Evolutionary conservation across 1,284 basidiomycete species (phyloP).

Genomic region (Athelia sp.): DNA sequence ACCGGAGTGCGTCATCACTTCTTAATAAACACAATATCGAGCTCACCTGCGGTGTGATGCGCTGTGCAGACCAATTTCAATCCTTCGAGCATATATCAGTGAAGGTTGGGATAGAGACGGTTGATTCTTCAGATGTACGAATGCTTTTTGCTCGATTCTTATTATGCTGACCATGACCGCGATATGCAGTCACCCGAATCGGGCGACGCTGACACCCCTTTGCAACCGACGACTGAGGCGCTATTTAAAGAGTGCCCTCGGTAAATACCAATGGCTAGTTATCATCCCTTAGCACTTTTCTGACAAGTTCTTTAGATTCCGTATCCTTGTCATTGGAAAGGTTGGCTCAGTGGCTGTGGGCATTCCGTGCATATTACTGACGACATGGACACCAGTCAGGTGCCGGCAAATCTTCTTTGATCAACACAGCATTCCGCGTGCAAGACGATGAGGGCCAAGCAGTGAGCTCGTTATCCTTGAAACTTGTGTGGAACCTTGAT

Average conservation of each 20-base stretch:
- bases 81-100: no score
- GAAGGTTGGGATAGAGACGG: no score
- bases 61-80: no score
- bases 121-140: no score
- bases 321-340: neutral
- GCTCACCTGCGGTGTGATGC: no score
- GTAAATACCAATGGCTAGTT: neutral
- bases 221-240: neutral
- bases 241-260: neutral
- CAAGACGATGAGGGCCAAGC: neutral
- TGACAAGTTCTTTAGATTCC: neutral
- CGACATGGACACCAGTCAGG: conserved; percentile 2
- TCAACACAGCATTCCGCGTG: conserved; percentile 7
- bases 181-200: neutral
- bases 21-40: no score
- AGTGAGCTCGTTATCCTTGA: neutral
- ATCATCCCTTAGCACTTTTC: neutral
- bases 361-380: neutral
- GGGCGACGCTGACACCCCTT: neutral
- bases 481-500: neutral
- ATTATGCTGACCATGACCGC: no score
- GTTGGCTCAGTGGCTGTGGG: neutral
- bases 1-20: no score
- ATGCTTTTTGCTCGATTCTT: no score
- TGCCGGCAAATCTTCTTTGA: conserved; percentile 11